Conservation (phyloP, 2,329 filamentous ascomycete genomes). For the Didymella lethalis region DNA sequence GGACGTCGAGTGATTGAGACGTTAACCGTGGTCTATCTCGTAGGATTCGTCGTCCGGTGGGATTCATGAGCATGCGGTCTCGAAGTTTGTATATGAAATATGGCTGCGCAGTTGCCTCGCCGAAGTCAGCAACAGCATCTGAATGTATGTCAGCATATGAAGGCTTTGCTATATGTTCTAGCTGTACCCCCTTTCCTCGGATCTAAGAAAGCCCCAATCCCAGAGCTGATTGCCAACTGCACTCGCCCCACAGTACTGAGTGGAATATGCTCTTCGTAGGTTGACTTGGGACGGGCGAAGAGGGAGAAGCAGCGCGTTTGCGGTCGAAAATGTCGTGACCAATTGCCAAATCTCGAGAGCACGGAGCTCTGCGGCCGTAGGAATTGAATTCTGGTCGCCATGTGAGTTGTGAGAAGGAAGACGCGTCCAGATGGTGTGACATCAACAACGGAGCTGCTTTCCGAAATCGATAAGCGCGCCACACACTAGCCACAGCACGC, state of each 20-base stretch:
- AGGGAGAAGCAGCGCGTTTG: conserved; percentile 72
- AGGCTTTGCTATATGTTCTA: neutral
- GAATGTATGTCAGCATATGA: neutral
- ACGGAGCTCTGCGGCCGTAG: conserved; percentile 15
- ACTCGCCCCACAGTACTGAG: conserved; percentile 79
- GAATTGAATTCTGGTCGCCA: conserved; percentile 28
- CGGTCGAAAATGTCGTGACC: neutral
- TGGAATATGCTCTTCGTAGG: conserved; percentile 92
- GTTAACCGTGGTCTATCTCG: conserved; percentile 88
- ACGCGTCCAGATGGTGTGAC: conserved; percentile 22
- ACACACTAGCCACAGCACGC: conserved; percentile 29
- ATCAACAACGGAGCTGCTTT: conserved; percentile 15
- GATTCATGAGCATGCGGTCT: conserved; percentile 83
- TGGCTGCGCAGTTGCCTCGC: conserved; percentile 91
- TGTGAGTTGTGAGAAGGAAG: conserved; percentile 1
- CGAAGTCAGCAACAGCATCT: conserved; percentile 95
- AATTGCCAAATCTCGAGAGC: neutral
- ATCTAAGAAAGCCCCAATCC: conserved; percentile 69
- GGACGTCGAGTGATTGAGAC: conserved; percentile 72
- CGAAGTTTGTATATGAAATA: conserved; percentile 95
- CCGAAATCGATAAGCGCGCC: conserved; percentile 34
- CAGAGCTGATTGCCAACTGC: conserved; percentile 70
- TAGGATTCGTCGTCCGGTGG: conserved; percentile 89
- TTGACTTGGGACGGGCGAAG: conserved; percentile 82
- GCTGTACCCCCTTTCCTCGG: conserved; percentile 76